These are phyloP conservation scores for Euphorbia celastroides DNA, from an alignment of 441 rosid species.

Conservation along the genomic window DNA sequence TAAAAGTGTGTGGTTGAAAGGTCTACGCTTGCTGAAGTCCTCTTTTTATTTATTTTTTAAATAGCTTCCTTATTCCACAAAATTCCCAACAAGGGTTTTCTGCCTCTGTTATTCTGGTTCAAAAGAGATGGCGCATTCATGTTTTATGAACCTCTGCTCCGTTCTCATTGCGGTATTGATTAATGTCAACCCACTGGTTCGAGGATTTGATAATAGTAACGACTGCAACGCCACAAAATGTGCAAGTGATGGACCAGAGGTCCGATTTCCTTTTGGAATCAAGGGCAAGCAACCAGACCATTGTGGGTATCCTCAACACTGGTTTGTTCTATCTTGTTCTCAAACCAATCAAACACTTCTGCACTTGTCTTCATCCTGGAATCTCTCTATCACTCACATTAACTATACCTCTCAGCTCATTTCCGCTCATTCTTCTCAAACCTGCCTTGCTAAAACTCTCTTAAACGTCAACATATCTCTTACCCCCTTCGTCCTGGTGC, in stretches of 20 bases:
- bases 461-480: background rate
- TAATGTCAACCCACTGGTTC: too few relatives aligned
- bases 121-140: too few relatives aligned
- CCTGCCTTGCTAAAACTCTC: background rate
- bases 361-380: conserved; percentile 17
- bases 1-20: too few relatives aligned
- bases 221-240: too few relatives aligned
- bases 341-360: conserved; percentile 14
- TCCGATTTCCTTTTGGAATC: conserved; percentile 30
- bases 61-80: too few relatives aligned
- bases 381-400: conserved; percentile 12
- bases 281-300: conserved; percentile 12
- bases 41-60: too few relatives aligned
- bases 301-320: conserved; percentile 20
- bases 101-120: too few relatives aligned
- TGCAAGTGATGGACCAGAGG: conserved; percentile 4
- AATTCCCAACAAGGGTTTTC: too few relatives aligned
- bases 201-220: too few relatives aligned
- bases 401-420: conserved; percentile 11
- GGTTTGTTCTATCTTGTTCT: conserved; percentile 24
- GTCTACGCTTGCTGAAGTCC: too few relatives aligned
- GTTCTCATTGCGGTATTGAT: too few relatives aligned
- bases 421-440: background rate
- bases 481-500: background rate
- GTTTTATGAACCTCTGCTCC: too few relatives aligned